phyloP scores from a whole-genome alignment of 805 yeast genomes.

The Starmerella floris region DNA sequence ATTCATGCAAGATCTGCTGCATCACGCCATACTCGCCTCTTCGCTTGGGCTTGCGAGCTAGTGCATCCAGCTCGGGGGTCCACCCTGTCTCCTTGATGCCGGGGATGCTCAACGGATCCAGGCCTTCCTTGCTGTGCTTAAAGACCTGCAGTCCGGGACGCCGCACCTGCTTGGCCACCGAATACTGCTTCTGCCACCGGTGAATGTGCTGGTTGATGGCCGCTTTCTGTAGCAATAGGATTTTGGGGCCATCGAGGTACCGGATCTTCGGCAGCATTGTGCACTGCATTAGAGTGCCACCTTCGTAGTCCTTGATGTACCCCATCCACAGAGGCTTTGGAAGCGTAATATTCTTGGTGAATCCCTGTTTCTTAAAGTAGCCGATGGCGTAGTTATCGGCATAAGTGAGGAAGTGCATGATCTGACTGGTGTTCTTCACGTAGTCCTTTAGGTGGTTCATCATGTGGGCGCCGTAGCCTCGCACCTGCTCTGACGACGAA shows the following conservation, averaged over 20 bases:
- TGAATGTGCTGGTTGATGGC: slow-evolving; percentile 78
- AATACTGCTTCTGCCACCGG: slow-evolving; percentile 38
- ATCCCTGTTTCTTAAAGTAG: slow-evolving; percentile 94
- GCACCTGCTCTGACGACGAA: slow-evolving; percentile 90
- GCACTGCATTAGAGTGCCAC: slow-evolving; percentile 97
- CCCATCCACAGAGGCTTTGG: slow-evolving; percentile 93
- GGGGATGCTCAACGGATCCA: slow-evolving; percentile 79
- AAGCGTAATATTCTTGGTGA: slow-evolving; percentile 83
- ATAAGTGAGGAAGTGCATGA: slow-evolving; percentile 78
- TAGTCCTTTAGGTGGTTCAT: slow-evolving; percentile 97
- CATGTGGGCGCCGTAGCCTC: slow-evolving; percentile 97
- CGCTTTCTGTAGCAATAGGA: slow-evolving; percentile 75
- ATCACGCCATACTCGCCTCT: slow-evolving; percentile 90
- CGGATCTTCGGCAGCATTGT: slow-evolving; percentile 79
- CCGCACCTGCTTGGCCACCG: slow-evolving; percentile 6
- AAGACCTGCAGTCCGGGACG: slow-evolving; percentile 70
- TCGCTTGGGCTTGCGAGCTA: slow-evolving; percentile 87
- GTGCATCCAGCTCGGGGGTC: slow-evolving; percentile 96
- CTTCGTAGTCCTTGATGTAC: slow-evolving; percentile 95
- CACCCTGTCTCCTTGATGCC: slow-evolving; percentile 91
- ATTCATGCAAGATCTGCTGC: slow-evolving; percentile 74
- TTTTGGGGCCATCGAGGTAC: slow-evolving; percentile 78
- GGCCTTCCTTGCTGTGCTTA: slow-evolving; percentile 23
- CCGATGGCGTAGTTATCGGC: slow-evolving; percentile 99
- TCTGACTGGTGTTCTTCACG: slow-evolving; percentile 73